Base-by-base conservation (phyloP, 352 stramenopile species). In the Globisporangium irregulare region DNA sequence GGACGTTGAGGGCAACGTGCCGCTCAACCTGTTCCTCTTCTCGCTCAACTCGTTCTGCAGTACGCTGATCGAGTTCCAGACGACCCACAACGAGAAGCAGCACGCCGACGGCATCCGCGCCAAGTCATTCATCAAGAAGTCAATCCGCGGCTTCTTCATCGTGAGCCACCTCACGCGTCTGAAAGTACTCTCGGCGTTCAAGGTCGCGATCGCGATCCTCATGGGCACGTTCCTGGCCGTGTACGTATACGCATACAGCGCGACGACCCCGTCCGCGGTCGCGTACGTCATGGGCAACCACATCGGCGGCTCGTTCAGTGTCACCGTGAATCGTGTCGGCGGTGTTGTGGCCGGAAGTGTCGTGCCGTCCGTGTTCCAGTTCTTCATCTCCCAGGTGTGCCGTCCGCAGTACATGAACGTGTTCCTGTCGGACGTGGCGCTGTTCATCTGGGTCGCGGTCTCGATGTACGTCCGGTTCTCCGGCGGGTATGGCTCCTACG, bases 41-140 rank as follows among this genome's bases (percentile, higher is more conserved):
- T 93, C 87, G 32, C 76, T 95, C 53, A 87, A 95, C 69, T 93
- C 87, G 32, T 91, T 93, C 53, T 95, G 87, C 71, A 83, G 80
- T 50, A 92, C 84, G 3, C 53, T 94, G 18, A 82, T 93, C 36
- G 78, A 87, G 54, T 94, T 89, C 64, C 78, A 91, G 72, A 74
- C 81, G 25, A 74, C 38, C 0, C 81, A 90, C 74, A 92, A 92
- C 70, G 71, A 73, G 27, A 92, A 89, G 65, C 71, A 80, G 51
- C 84, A 89, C 62, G 66, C 74, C 32, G 73, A 70, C 24, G 66
- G 66, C 25, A 79, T 72, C n/a, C 86, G 86, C 12, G 80, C 81
- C 1, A 34, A 61, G 20, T 75, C 79, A 0, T 94, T 94, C 62
- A 64, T 91, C 34, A 55, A 62, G n/a, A 72, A 76, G 18, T 79